Evolutionary conservation across 257 asterid species (phyloP).

Genomic region (Phtheirospermum japonicum): DNA sequence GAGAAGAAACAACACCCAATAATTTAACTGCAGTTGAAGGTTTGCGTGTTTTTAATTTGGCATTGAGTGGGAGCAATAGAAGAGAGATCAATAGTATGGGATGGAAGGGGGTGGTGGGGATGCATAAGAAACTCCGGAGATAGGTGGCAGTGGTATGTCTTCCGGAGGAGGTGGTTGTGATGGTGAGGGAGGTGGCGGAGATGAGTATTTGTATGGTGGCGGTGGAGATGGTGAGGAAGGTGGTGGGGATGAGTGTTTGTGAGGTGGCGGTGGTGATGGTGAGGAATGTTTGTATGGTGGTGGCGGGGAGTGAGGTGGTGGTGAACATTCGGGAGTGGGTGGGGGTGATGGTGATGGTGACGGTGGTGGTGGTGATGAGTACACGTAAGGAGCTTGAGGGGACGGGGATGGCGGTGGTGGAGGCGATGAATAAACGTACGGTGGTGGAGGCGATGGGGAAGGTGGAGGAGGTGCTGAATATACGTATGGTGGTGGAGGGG

Average conservation of each 20-base stretch:
- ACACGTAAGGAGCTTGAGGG: slow-evolving; percentile 34
- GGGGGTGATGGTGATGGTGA: slow-evolving; percentile 36
- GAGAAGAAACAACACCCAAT: slow-evolving; percentile 8
- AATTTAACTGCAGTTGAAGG: slow-evolving; percentile 16
- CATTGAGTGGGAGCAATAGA: slow-evolving; percentile 2
- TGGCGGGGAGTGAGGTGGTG: slow-evolving; percentile 32
- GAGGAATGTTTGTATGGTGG: slow-evolving; percentile 24
- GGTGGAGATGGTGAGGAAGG: slow-evolving; percentile 38
- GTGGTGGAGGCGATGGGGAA: slow-evolving; percentile 38
- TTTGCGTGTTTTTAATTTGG: slow-evolving; percentile 1
- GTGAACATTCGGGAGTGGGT: slow-evolving; percentile 30
- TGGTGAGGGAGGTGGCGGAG: slow-evolving; percentile 35
- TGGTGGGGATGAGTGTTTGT: slow-evolving; percentile 34
- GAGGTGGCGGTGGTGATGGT: slow-evolving; percentile 37
- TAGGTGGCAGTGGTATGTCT: neutral
- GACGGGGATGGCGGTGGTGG: slow-evolving; percentile 38
- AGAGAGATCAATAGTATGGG: slow-evolving; percentile 46
- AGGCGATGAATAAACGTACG: slow-evolving; percentile 34
- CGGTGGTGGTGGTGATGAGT: slow-evolving; percentile 41
- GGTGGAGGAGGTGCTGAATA: slow-evolving; percentile 41
- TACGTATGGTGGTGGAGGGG: slow-evolving; percentile 36
- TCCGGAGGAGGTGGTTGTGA: slow-evolving; percentile 38
- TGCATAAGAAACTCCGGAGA: neutral
- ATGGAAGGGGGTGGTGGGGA: slow-evolving; percentile 41
- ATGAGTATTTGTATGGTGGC: slow-evolving; percentile 15